A percentile compares a stretch with the other conserved stretches of the same genome.
phyloP scores from a whole-genome alignment of 495 filamentous ascomycete genomes.

The Trichoderma gamsii region DNA sequence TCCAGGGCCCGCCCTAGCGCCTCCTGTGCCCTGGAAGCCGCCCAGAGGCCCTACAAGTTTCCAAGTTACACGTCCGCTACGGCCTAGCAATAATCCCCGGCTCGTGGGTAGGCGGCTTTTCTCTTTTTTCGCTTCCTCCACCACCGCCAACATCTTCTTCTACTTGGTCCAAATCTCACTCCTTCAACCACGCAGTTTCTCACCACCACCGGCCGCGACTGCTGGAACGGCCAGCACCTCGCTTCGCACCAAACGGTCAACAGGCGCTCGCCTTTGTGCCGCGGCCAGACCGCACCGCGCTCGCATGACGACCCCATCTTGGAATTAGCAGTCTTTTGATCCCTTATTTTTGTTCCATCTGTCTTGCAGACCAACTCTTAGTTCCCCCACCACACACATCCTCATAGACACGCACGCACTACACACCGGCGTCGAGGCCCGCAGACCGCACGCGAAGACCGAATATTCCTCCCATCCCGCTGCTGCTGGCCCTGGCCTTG shows the following conservation, averaged over 20 bases:
- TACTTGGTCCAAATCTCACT: constrained; percentile 11
- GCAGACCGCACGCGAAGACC: background rate
- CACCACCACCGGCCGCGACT: background rate
- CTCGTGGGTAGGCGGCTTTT: background rate
- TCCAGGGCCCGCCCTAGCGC: constrained; percentile 12
- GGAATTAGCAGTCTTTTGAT: background rate
- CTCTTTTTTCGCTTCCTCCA: constrained; percentile 1
- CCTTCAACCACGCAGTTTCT: constrained; percentile 5
- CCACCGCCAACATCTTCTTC: constrained; percentile 9
- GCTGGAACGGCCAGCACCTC: background rate
- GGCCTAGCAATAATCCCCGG: constrained; percentile 1
- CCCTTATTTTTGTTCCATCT: too few relatives aligned
- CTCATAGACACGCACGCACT: background rate
- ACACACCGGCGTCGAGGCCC: background rate
- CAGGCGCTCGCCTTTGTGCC: background rate
- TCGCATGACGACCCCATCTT: constrained; percentile 2
- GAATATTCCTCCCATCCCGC: background rate
- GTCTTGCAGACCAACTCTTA: too few relatives aligned
- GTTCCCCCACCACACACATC: background rate
- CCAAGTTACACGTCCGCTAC: background rate
- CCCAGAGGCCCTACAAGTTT: background rate
- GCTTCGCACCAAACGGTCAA: background rate
- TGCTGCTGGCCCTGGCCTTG: constrained; percentile 15
- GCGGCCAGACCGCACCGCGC: background rate
- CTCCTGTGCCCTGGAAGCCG: constrained; percentile 11